phyloP scores from a whole-genome alignment of 2,329 filamentous ascomycete species.

The Diaporthe sp. region DNA sequence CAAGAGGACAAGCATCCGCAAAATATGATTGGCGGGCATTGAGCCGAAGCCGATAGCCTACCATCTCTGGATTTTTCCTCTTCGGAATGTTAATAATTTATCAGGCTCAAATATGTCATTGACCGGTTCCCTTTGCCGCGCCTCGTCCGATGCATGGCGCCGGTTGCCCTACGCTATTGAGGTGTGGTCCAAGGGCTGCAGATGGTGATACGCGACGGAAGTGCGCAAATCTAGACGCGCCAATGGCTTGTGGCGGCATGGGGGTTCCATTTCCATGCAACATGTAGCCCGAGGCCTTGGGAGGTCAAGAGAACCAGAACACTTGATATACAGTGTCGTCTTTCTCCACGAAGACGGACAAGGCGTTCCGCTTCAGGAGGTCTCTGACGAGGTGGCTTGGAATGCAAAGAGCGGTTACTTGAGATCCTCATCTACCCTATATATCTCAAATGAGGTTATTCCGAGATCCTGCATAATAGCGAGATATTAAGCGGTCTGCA shows the following conservation, averaged over 20 bases:
- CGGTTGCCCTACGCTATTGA: neutral
- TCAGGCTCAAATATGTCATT: neutral
- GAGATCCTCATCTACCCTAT: neutral
- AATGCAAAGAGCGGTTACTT: neutral
- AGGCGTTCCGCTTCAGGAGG: neutral
- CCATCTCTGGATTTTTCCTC: neutral
- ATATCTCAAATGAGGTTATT: neutral
- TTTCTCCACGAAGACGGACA: neutral
- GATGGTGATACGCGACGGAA: constrained; percentile 24
- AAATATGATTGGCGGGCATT: neutral
- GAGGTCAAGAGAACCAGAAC: neutral
- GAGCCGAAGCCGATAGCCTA: neutral
- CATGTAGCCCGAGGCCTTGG: neutral
- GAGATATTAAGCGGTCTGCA: neutral
- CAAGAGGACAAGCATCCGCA: neutral
- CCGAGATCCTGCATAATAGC: neutral
- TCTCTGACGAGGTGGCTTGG: constrained; percentile 9
- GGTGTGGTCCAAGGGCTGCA: constrained; percentile 18
- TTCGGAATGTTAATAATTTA: neutral
- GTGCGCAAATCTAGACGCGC: neutral
- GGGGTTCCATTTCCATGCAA: constrained; percentile 2
- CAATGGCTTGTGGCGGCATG: neutral
- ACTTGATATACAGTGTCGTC: neutral
- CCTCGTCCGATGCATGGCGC: neutral
- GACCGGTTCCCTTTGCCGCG: neutral